Evolutionary conservation across 176 grass and related monocot species (phyloP), one percentile per base, ranked within the genome.

Genomic region (Microstegium vimineum): DNA sequence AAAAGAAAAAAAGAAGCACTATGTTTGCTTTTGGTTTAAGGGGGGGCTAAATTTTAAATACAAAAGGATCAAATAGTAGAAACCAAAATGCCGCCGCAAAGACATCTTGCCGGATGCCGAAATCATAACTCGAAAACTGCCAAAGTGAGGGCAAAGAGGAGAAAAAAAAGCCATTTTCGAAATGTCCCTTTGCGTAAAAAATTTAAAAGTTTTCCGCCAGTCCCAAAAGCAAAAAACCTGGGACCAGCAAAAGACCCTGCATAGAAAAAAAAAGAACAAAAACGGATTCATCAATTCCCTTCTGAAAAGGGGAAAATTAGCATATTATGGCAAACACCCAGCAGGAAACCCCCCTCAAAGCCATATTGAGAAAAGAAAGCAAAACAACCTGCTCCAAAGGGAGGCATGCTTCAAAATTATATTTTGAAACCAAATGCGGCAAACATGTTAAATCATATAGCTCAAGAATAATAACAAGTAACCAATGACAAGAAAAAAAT

Each of bases 51-150:
- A 78, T 72, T 37, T 30, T 28, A 18, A 52, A 17, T 66, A 73
- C 22, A 42, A 73, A 65, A 72, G 26, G 28, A 59, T 74, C 43
- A 64, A 69, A 69, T 23, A 59, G 18, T 22, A 36, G 74, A 46
- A 73, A 75, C 89, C 79, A 90, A 14, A 15, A 41, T 82, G 49
- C 89, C 89, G 60, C 84, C 89, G 89, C 81, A 83, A 90, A 87
- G 31, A 90, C 84, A 62, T 87, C 88, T 79, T 90, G 88, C 88
- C 88, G 87, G 88, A 87, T 90, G 88, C 88, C 88, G 62, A 87
- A 90, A 85, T 90, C 88, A 62, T 90, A 38, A 90, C 84, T 46
- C 88, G 73, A 62, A 90, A 78, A 90, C 84, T 11, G 88, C 88
- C 23, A 90, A 78, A 90, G 83, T 26, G 88, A 80, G 84, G 57